Evolutionary conservation across 177 flowering plant species (phyloP), one percentile per base, ranked within the genome.

Genomic region (Vitis hybrid): DNA sequence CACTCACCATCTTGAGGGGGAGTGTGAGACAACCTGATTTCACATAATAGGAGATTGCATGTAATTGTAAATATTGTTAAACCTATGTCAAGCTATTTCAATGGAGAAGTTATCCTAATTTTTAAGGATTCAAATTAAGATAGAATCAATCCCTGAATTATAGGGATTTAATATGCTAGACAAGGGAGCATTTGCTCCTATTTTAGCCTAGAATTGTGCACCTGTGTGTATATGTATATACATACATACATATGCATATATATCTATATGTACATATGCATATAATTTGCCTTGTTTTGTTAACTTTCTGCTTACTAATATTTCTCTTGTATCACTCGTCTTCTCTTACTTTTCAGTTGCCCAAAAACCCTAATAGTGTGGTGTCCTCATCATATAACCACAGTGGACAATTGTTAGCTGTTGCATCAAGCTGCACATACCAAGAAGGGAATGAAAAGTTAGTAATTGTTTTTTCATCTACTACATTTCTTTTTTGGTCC

Each of bases 351-450:
- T 76, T 75, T 72, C 79, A 92, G 95, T 74, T 90, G 65, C 88
- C 89, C 52, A 91, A 79, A 79, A 87, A 68, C 75, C 78, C 86
- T 51, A 85, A 78, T 72, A 87, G 93, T 69, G 86, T 91, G 59
- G 90, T 86, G 19, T 90, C 98, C 50, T 65, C 89, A 71, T 82
- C 96, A 15, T 91, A 80, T 74, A 91, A 85, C 84, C 72, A 68
- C 29, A 75, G 18, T 3, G 99, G 96, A 62, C 72, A 85, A 69
- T 83, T 93, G 69, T 77, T 95, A 79, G 98, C 97, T 16, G 81
- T 93, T 72, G 96, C 97, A 68, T 85, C 97, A 73, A 87, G 97
- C 82, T 80, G 81, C 73, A 82, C 88, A n/a, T 88, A 82, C 75
- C 88, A 91, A 74, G 91, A 85, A 77, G 90, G 85, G 56, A 82